Base-by-base conservation (phyloP, 139 green algal species). In the Chlorella sp. region DNA sequence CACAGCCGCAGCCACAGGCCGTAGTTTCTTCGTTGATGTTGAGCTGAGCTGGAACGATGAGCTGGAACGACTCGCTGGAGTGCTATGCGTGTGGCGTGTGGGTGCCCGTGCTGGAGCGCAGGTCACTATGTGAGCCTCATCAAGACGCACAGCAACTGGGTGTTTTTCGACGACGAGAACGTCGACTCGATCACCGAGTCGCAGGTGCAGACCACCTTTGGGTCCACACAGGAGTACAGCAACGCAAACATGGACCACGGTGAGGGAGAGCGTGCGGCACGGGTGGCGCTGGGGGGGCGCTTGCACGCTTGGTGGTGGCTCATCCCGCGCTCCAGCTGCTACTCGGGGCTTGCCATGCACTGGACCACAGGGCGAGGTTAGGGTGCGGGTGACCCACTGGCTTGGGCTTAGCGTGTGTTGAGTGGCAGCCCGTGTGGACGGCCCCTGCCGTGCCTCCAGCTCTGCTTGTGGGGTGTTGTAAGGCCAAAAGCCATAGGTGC, bases 91-190 rank as follows among this genome's bases (percentile, higher is more conserved):
- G n/a, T n/a, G n/a, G n/a, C n/a, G n/a, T n/a, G n/a, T n/a, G n/a
- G n/a, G n/a, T n/a, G n/a, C 42, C 10, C 42, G 10, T 55, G 42
- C 42, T 55, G 50, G 6, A 35, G 1, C 65, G 66, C 82, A 93
- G 91, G 95, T 10, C 95, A 99, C 81, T 99, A 99, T 78, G 93
- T 99, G 27, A 89, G 81, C 33, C 80, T 98, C 3, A 88, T 97
- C 67, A 97, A 97, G 83, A 92, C 75, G 50, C 80, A 89, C 68
- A 80, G 74, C 63, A 82, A 92, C 49, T 97, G 93, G 93, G 83
- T 97, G 67, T 92, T 91, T 70, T 97, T 96, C 73, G 94, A 97
- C 70, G 91, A 97, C 71, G 93, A 97, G 64, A 85, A 70, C 24
- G 93, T 98, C 1, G 83, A 94, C 29, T 74, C 82, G 5, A 91